Evolutionary conservation across 2,329 filamentous ascomycete species (phyloP), one percentile per base, ranked within the genome.

Genomic region (Botryosphaeria dothidea): DNA sequence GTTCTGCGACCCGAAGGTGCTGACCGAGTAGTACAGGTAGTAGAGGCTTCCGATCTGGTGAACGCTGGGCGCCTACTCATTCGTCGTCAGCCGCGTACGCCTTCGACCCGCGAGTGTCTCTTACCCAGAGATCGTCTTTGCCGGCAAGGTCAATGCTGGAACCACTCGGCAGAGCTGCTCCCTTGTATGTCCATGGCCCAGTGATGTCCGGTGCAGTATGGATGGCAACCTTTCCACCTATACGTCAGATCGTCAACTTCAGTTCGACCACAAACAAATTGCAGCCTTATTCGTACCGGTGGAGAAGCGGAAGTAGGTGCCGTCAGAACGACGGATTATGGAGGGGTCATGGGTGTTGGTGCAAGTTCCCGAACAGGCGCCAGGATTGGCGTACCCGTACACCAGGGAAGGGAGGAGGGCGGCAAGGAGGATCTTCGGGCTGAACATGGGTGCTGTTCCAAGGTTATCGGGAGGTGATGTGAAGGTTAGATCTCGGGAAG

Each of bases 21-120:
- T 87, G n/a, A 90, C 86, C 1, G 85, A 80, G 75, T 90, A 90
- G 81, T 88, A 90, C n/a, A 87, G 75, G 69, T 89, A 84, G 77
- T 90, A 91, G 0, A 80, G 79, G 62, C 77, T 79, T 67, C 83
- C 84, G n/a, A 90, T 80, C 17, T 84, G 76, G 19, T 79, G 74
- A 15, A 88, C 84, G 68, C 91, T 88, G 0, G 89, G 89, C 1
- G 89, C 89, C 87, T 88, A 58, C 6, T 31, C 36, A 4, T 11
- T 21, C 6, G 17, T 19, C 4, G 4, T 48, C 21, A 56, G 31
- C 8, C 45, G 3, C 17, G 29, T 17, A 29, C n/a, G 8, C n/a
- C 17, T 60, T 31, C 19, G 19, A 70, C 21, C 8, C 19, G 2
- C 3, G 9, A 21, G 31, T 13, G 15, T 4, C 31, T 27, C 73